These are phyloP conservation scores for Cucurbita pepo DNA, from an alignment of 306 rosid species.

Conservation along the genomic window DNA sequence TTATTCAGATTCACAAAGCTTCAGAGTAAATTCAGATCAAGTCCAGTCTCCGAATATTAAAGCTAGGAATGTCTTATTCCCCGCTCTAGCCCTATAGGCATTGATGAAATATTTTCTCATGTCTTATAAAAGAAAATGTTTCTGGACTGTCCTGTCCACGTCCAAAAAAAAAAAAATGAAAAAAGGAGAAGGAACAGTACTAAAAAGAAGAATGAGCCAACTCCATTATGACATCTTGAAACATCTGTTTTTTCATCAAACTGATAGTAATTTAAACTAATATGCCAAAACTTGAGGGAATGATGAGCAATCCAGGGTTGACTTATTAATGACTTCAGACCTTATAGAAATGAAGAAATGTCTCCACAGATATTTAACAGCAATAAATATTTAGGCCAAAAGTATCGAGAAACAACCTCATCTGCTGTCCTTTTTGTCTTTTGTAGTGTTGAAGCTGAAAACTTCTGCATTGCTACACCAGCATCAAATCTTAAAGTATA, in stretches of 20 bases:
- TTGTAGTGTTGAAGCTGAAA: slow-evolving; percentile 86
- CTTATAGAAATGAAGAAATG: neutral
- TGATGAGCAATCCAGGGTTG: no score
- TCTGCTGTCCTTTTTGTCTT: slow-evolving; percentile 89
- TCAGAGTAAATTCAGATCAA: no score
- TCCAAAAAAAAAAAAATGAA: neutral
- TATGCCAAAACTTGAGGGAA: no score
- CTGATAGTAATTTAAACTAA: neutral
- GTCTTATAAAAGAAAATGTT: neutral
- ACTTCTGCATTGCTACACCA: slow-evolving; percentile 95
- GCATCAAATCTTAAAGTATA: slow-evolving; percentile 95
- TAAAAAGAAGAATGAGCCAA: neutral
- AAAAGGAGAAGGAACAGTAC: neutral
- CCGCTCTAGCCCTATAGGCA: neutral
- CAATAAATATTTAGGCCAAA: slow-evolving; percentile 4
- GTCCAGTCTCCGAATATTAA: no score
- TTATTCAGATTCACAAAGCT: no score
- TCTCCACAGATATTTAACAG: neutral
- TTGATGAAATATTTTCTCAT: neutral
- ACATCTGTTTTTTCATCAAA: neutral
- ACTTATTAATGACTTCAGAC: neutral
- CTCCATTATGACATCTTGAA: neutral
- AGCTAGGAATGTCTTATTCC: neutral
- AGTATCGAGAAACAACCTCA: slow-evolving; percentile 43
- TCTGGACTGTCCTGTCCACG: neutral